Evolutionary conservation across 78 protist genomes (phyloP), one percentile per base, ranked within the genome.

Genomic region (Bodo saltans): DNA sequence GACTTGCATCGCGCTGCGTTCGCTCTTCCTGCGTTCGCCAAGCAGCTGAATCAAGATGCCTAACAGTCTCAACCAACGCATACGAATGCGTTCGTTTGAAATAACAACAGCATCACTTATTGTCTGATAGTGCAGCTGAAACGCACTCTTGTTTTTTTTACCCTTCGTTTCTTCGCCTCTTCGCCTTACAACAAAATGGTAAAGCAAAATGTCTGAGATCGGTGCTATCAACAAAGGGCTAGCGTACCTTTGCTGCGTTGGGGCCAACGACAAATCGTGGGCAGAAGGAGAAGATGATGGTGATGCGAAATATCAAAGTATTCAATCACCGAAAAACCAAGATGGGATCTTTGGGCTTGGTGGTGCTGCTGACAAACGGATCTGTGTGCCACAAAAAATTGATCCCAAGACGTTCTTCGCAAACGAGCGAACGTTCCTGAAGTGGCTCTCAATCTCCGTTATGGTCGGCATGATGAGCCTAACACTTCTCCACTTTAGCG

Each of bases 11-110:
- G 40, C 1, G 93, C 96, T 3, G 76, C 95, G 0, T 96, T 96
- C 74, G 92, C 88, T 17, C 90, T 96, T 30, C 98, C 98, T 23
- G 71, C 82, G 72, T 95, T 95, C 83, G 98, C 94, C 79, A 21
- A 8, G 32, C 39, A 71, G n/a, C 60, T 47, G n/a, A 47, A 47
- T n/a, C n/a, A n/a, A n/a, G n/a, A n/a, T n/a, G n/a, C n/a, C n/a
- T n/a, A n/a, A n/a, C n/a, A n/a, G n/a, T n/a, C n/a, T n/a, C n/a
- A n/a, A n/a, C n/a, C n/a, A n/a, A n/a, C n/a, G n/a, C n/a, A n/a
- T n/a, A n/a, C n/a, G n/a, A n/a, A n/a, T n/a, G n/a, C n/a, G n/a
- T n/a, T n/a, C n/a, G n/a, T n/a, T n/a, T n/a, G n/a, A n/a, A n/a
- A n/a, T n/a, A n/a, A n/a, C n/a, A n/a, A n/a, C n/a, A n/a, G n/a